A percentile compares a stretch with the other conserved stretches of the same genome.
These are phyloP conservation scores for Diaporthe citrichinensis DNA, from an alignment of 2,329 filamentous ascomycete genomes.

Conservation along the genomic window DNA sequence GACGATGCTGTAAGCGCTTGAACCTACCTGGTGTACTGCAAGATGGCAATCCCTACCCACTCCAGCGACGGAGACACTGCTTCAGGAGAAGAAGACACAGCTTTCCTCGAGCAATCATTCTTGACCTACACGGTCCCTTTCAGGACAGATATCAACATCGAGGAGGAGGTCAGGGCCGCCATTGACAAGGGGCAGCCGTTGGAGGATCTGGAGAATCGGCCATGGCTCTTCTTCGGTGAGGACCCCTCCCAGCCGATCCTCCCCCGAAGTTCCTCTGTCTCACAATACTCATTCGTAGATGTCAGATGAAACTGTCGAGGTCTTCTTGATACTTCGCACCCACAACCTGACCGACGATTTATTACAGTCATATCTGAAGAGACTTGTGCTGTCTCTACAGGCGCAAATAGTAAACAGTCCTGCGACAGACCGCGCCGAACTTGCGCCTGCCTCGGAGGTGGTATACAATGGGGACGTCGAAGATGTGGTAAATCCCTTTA, in stretches of 20 bases:
- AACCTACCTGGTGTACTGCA: constrained; percentile 40
- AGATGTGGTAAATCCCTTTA: constrained; percentile 64
- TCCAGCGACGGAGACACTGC: constrained; percentile 48
- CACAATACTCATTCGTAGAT: constrained; percentile 64
- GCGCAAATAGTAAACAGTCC: constrained; percentile 74
- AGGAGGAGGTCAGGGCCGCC: constrained; percentile 60
- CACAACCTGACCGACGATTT: constrained; percentile 70
- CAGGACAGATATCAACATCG: constrained; percentile 67
- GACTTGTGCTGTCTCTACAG: constrained; percentile 77
- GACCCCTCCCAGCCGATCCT: constrained; percentile 43
- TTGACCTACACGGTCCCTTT: constrained; percentile 74
- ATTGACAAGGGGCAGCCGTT: constrained; percentile 33
- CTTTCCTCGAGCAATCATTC: constrained; percentile 71
- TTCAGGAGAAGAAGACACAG: constrained; percentile 50
- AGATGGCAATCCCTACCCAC: constrained; percentile 48
- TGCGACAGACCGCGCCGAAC: constrained; percentile 60
- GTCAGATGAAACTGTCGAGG: constrained; percentile 79
- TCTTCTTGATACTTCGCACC: constrained; percentile 78
- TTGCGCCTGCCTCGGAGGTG: constrained; percentile 66
- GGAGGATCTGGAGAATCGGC: constrained; percentile 37
- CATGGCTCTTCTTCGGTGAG: constrained; percentile 79
- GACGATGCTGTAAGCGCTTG: constrained; percentile 33
- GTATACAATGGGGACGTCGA: constrained; percentile 71
- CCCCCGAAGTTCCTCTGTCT: constrained; percentile 52
- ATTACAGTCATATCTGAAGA: constrained; percentile 71